phyloP scores from a whole-genome alignment of 1,139 yeast species.

The Saccharomyces uvarum region DNA sequence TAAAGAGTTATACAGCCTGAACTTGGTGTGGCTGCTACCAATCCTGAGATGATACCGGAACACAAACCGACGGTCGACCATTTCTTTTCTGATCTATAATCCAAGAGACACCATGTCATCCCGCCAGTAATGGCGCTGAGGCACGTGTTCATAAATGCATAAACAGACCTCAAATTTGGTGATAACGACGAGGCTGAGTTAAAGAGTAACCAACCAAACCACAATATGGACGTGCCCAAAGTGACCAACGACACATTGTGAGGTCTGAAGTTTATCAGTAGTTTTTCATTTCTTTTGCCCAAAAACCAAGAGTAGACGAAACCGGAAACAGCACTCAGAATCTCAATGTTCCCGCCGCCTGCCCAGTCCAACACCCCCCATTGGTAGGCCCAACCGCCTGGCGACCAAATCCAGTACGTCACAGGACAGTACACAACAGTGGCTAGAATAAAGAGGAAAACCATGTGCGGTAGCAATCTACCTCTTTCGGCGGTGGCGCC shows the following conservation, averaged over 20 bases:
- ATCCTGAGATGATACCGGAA: constrained; percentile 90
- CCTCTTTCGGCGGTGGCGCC: constrained; percentile 97
- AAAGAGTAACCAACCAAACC: constrained; percentile 87
- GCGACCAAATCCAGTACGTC: constrained; percentile 91
- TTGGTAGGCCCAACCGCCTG: constrained; percentile 84
- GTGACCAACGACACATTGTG: constrained; percentile 86
- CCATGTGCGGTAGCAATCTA: constrained; percentile 73
- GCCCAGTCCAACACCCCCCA: constrained; percentile 96
- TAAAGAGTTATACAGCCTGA: constrained; percentile 87
- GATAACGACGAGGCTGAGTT: constrained; percentile 73
- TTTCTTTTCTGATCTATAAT: constrained; percentile 77
- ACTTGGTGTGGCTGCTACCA: constrained; percentile 94
- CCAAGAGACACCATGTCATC: constrained; percentile 83
- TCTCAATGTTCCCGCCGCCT: constrained; percentile 97
- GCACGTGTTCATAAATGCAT: constrained; percentile 85
- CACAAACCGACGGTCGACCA: constrained; percentile 95
- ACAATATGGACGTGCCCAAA: constrained; percentile 60
- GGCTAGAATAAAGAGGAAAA: constrained; percentile 80
- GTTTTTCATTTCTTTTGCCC: constrained; percentile 76
- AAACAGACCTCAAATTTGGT: constrained; percentile 44
- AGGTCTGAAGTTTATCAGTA: constrained; percentile 85
- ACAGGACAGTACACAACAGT: constrained; percentile 90
- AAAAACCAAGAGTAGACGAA: constrained; percentile 76
- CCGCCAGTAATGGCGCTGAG: constrained; percentile 88
- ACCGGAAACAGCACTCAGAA: constrained; percentile 84